A percentile compares a stretch with the other conserved stretches of the same genome.
These are phyloP conservation scores for Pseudonitzschia pungens DNA, from an alignment of 108 stramenopile species.

Conservation along the genomic window DNA sequence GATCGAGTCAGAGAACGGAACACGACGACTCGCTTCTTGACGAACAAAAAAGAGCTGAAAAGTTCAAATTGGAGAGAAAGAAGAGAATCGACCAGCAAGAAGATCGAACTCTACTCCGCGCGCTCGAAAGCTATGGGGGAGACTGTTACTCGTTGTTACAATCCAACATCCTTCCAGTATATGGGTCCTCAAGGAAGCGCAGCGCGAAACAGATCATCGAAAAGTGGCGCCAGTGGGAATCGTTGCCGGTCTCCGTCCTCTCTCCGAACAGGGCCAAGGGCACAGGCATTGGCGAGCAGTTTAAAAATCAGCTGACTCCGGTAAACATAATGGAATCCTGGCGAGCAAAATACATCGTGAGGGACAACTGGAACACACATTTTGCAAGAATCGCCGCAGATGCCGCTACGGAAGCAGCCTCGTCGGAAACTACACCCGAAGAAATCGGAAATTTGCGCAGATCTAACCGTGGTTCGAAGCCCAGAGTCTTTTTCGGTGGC, in stretches of 20 bases:
- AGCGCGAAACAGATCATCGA: constrained; percentile 26
- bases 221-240: constrained; percentile 16
- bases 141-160: constrained; percentile 15
- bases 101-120: constrained; percentile 31
- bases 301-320: background rate
- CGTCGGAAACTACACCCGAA: background rate
- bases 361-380: constrained; percentile 6
- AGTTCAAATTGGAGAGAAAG: constrained; percentile 11
- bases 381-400: constrained; percentile 1
- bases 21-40: background rate
- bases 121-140: constrained; percentile 42
- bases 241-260: background rate
- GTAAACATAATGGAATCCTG: background rate
- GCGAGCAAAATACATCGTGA: background rate
- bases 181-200: constrained; percentile 26
- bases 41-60: background rate
- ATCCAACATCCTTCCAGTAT: constrained; percentile 32
- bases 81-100: constrained; percentile 18
- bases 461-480: background rate
- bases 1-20: background rate
- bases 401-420: background rate
- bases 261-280: background rate
- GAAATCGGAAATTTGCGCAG: background rate
- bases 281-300: background rate
- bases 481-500: background rate